These are phyloP conservation scores for Triglochin maritima DNA, from an alignment of 106 monocot species.

Conservation along the genomic window DNA sequence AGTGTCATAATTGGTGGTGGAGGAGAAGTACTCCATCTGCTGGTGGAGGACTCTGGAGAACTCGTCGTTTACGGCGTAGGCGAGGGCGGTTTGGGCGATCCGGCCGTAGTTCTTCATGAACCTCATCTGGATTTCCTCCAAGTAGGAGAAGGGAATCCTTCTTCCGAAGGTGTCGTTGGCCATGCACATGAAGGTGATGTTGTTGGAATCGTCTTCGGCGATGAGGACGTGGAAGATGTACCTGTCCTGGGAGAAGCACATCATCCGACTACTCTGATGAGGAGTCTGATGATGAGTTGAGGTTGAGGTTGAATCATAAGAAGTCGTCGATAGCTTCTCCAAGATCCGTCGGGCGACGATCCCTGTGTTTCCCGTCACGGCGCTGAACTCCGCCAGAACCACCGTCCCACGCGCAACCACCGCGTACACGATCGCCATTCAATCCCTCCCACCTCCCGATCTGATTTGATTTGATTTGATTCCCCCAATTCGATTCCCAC, in stretches of 20 bases:
- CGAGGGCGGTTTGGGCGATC: slow-evolving; percentile 70
- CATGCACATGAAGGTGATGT: slow-evolving; percentile 92
- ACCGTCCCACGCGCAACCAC: slow-evolving; percentile 87
- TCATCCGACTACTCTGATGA: slow-evolving; percentile 35
- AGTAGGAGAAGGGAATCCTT: slow-evolving; percentile 81
- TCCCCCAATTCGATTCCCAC: too few species aligned
- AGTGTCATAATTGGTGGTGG: slow-evolving; percentile 75
- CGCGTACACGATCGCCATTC: slow-evolving; percentile 93
- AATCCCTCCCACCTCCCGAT: too few species aligned
- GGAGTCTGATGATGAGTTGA: slow-evolving; percentile 5
- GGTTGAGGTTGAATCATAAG: too few species aligned
- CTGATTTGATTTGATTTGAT: too few species aligned
- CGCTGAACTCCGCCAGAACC: slow-evolving; percentile 86
- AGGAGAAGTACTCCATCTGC: slow-evolving; percentile 96
- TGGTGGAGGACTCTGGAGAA: slow-evolving; percentile 94
- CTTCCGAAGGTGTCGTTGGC: slow-evolving; percentile 97
- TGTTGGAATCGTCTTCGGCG: slow-evolving; percentile 17
- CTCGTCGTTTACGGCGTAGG: slow-evolving; percentile 99
- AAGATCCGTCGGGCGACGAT: slow-evolving; percentile 81
- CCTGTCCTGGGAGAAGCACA: slow-evolving; percentile 90
- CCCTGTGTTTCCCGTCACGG: slow-evolving; percentile 81
- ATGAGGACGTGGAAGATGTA: slow-evolving; percentile 94
- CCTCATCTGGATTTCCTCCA: slow-evolving; percentile 96
- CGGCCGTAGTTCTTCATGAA: slow-evolving; percentile 97
- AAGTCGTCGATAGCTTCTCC: slow-evolving; percentile 38